These are phyloP conservation scores for Penicillium sp. DNA, from an alignment of 2,329 filamentous ascomycete genomes.

Conservation along the genomic window DNA sequence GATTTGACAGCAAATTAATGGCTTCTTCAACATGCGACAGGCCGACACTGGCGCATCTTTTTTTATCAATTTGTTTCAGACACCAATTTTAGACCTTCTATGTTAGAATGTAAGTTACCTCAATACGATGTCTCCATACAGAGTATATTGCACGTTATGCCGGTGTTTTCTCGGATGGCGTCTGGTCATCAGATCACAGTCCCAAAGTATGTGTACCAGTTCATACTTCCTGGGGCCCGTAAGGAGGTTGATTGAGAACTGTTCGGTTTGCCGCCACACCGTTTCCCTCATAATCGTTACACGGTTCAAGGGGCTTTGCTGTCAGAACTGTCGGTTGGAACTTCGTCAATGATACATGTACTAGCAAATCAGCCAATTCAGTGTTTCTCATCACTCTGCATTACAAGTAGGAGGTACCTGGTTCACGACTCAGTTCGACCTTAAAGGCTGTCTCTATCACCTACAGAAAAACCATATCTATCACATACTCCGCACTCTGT, in stretches of 20 bases:
- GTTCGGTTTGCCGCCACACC: slow-evolving; percentile 4
- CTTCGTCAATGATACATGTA: not conserved
- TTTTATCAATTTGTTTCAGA: not conserved
- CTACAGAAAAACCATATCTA: slow-evolving; percentile 2
- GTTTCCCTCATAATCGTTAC: slow-evolving; percentile 3
- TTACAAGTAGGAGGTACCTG: too few species aligned
- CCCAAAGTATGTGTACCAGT: not conserved
- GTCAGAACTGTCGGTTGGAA: not conserved
- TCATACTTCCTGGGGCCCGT: slow-evolving; percentile 1
- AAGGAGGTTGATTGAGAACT: slow-evolving; percentile 2
- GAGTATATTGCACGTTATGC: slow-evolving; percentile 1
- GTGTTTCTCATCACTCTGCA: not conserved
- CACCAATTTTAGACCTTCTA: not conserved
- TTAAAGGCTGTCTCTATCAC: not conserved
- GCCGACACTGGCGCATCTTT: not conserved
- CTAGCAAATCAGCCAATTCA: slow-evolving; percentile 2
- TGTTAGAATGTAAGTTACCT: too few species aligned
- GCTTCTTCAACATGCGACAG: slow-evolving; percentile 1
- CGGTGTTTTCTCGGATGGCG: not conserved
- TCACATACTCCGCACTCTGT: not conserved
- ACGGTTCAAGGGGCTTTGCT: not conserved
- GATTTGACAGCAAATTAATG: slow-evolving; percentile 11
- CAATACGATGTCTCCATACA: too few species aligned
- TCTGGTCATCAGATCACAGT: slow-evolving; percentile 3
- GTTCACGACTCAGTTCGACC: not conserved